Base-by-base conservation (phyloP, 306 rosid species). In the Arachis stenosperma region DNA sequence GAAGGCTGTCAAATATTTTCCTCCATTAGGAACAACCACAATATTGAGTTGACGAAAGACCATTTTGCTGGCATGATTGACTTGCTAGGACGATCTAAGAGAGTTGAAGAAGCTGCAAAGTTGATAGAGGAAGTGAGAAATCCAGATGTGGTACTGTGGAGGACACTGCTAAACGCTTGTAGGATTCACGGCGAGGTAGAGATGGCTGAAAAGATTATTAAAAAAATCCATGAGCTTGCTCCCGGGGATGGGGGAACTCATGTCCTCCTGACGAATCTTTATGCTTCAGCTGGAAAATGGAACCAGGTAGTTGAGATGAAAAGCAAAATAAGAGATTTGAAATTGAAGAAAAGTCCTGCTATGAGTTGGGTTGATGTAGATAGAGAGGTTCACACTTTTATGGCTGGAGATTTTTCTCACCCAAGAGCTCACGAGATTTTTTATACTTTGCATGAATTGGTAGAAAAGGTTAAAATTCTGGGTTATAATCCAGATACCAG, bases 231-330 rank as follows among this genome's bases (percentile, higher is more conserved):
- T n/a, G 79, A 83, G 61, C 79, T 86, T 36, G 62, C 91, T 80
- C 86, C 90, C 0, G 74, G 79, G 27, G 91, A 90, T 14, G 88
- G 81, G 61, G 93, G 85, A 54, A 84, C 88, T 33, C 85, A 80
- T 57, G 81, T 86, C 62, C 87, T 90, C 65, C 65, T 90, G 83
- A 73, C 90, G 17, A 88, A 88, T 71, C 80, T 86, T 78, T 88
- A 88, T 86, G 91, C 96, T 56, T 79, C 87, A 36, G 81, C 87
- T 40, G 88, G 88, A 61, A 88, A 88, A 73, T 90, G 96, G 93
- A 79, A 73, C 73, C 83, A 76, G 73, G 91, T 88, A 70, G 84
- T 83, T 67, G 87, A 78, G 83, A 82, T 86, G 83, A 90, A 88
- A 83, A 86, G 82, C 73, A 67, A 88, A 61, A 71, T 85, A 70